Evolutionary conservation across 139 green algal genomes (phyloP).

Genomic region (Trebouxia sp.): DNA sequence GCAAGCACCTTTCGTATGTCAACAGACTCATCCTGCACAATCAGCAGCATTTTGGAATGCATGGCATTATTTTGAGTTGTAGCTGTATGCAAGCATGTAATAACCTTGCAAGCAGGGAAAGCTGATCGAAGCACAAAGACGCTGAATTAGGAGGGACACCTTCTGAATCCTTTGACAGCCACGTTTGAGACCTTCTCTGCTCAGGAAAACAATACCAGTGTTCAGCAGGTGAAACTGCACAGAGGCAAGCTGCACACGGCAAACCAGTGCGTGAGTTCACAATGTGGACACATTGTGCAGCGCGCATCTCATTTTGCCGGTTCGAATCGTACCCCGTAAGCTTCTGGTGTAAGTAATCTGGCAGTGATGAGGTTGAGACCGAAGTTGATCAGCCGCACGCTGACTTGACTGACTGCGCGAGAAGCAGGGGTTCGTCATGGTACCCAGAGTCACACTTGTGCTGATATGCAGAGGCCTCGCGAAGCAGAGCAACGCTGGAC

Average conservation of each 20-base stretch:
- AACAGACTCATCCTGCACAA: constrained; percentile 1
- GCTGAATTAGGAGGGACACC: neutral
- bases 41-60: neutral
- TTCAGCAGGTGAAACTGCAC: constrained; percentile 94
- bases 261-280: too few species aligned
- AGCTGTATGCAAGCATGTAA: neutral
- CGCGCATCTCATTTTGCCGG: neutral
- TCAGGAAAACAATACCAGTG: constrained; percentile 85
- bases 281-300: neutral
- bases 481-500: too few species aligned
- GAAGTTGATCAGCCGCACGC: constrained; percentile 80
- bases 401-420: constrained; percentile 85
- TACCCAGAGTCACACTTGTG: too few species aligned
- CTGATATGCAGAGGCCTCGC: too few species aligned
- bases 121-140: neutral
- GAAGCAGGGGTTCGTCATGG: too few species aligned
- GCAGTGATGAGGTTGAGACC: constrained; percentile 79
- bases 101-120: too few species aligned
- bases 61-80: neutral
- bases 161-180: constrained; percentile 73
- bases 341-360: constrained; percentile 70
- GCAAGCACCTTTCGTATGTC: constrained; percentile 5
- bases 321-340: constrained; percentile 86
- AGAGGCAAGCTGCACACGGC: constrained; percentile 61
- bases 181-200: constrained; percentile 82